Evolutionary conservation across 1,284 basidiomycete genomes (phyloP).

Genomic region (Naganishia albida): DNA sequence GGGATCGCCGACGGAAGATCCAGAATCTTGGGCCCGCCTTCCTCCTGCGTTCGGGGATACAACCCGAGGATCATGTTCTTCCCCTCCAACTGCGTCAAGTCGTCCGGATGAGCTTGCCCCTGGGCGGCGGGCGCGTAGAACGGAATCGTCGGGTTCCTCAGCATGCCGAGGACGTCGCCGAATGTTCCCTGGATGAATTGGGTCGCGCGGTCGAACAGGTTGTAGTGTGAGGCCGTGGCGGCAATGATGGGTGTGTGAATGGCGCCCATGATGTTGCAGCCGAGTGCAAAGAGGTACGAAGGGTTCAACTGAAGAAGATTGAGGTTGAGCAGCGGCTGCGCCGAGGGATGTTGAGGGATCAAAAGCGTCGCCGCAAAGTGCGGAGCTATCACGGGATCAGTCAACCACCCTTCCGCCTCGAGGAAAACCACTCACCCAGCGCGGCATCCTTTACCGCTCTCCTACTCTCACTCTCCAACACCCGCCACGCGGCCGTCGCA

Average conservation of each 20-base stretch:
- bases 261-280: constrained; percentile 49
- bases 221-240: constrained; percentile 32
- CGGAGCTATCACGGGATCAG: constrained; percentile 39
- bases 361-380: constrained; percentile 53
- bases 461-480: constrained; percentile 50
- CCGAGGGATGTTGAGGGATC: constrained; percentile 45
- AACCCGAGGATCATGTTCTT: constrained; percentile 49
- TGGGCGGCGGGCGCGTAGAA: constrained; percentile 17
- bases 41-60: constrained; percentile 43
- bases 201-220: constrained; percentile 27
- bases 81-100: constrained; percentile 50
- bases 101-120: constrained; percentile 36
- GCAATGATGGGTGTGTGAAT: constrained; percentile 45
- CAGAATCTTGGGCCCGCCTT: constrained; percentile 27
- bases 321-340: constrained; percentile 50
- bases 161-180: constrained; percentile 43
- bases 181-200: constrained; percentile 34
- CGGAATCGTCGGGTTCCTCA: constrained; percentile 37
- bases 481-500: constrained; percentile 49
- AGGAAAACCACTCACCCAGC: constrained; percentile 38
- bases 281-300: constrained; percentile 47
- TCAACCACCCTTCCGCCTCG: background rate
- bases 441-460: constrained; percentile 51
- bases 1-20: constrained; percentile 12
- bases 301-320: constrained; percentile 49